Percentiles rank a stretch among this genome's conserved stretches.
Conservation (phyloP, 2,329 filamentous ascomycete genomes). For the Diaporthe citrichinensis region DNA sequence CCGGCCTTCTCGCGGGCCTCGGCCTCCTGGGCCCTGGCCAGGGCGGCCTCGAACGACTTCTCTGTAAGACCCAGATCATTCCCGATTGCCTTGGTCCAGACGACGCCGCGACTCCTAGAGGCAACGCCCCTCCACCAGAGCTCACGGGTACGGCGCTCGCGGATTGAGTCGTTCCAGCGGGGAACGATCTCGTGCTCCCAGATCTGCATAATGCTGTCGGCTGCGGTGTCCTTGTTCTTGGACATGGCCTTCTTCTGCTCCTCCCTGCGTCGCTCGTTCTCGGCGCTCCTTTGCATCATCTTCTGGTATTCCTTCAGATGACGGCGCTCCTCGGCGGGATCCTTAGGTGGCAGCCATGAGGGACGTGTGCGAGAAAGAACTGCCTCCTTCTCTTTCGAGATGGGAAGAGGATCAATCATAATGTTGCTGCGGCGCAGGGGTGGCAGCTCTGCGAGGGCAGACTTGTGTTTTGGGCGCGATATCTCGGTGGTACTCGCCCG, state of each 20-base stretch:
- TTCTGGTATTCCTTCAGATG: slow-evolving; percentile 89
- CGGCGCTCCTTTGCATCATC: slow-evolving; percentile 79
- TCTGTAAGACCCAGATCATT: slow-evolving; percentile 79
- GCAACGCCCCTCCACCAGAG: slow-evolving; percentile 88
- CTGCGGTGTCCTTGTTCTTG: slow-evolving; percentile 67
- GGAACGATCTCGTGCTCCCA: slow-evolving; percentile 86
- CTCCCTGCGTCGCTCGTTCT: slow-evolving; percentile 73
- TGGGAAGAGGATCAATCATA: slow-evolving; percentile 86
- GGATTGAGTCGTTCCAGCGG: slow-evolving; percentile 80
- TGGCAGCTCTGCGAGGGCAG: slow-evolving; percentile 78
- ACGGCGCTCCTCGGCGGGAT: slow-evolving; percentile 89
- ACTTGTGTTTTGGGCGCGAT: slow-evolving; percentile 70
- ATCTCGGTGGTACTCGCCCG: slow-evolving; percentile 53
- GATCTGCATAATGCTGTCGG: slow-evolving; percentile 69
- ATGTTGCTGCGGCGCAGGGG: slow-evolving; percentile 81
- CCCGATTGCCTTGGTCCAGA: slow-evolving; percentile 80
- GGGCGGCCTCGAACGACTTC: slow-evolving; percentile 78
- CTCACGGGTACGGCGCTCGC: slow-evolving; percentile 78
- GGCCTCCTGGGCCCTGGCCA: slow-evolving; percentile 75
- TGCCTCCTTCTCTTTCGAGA: slow-evolving; percentile 89
- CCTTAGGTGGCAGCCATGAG: slow-evolving; percentile 88
- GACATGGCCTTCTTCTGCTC: slow-evolving; percentile 65
- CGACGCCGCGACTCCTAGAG: slow-evolving; percentile 75
- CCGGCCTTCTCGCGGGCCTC: slow-evolving; percentile 69
- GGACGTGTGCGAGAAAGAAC: slow-evolving; percentile 85